Conservation (phyloP, 305 asterid species). For the Fraxinus ornus region DNA sequence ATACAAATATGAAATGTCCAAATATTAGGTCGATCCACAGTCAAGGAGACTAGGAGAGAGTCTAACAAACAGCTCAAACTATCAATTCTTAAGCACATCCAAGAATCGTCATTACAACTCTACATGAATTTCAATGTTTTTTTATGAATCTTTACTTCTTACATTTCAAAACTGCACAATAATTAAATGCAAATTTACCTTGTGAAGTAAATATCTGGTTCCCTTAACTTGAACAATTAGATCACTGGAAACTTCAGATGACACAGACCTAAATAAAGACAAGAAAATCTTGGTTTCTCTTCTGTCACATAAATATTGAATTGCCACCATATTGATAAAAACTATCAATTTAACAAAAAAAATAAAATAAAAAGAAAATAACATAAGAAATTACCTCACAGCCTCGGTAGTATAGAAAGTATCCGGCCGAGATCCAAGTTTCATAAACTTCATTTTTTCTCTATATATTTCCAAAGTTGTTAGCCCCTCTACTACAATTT, state of each 20-base stretch:
- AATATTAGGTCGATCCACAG: not conserved
- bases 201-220: conserved; percentile 44
- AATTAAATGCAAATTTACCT: conserved; percentile 16
- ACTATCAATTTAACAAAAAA: not conserved
- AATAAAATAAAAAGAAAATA: too few species aligned
- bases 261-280: conserved; percentile 36
- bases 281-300: not conserved
- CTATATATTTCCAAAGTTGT: not conserved
- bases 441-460: conserved; percentile 76
- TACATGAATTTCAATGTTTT: not conserved
- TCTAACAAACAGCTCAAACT: not conserved
- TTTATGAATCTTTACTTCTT: not conserved
- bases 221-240: conserved; percentile 32
- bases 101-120: not conserved
- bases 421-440: conserved; percentile 83
- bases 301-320: not conserved
- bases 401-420: conserved; percentile 76
- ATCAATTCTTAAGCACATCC: not conserved
- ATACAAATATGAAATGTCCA: not conserved
- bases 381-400: conserved; percentile 37
- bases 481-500: not conserved
- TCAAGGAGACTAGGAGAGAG: not conserved
- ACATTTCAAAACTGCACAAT: not conserved
- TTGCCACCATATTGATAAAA: not conserved
- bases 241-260: conserved; percentile 40